phyloP scores from a whole-genome alignment of 306 rosid species.

The Lathyrus sativus region DNA sequence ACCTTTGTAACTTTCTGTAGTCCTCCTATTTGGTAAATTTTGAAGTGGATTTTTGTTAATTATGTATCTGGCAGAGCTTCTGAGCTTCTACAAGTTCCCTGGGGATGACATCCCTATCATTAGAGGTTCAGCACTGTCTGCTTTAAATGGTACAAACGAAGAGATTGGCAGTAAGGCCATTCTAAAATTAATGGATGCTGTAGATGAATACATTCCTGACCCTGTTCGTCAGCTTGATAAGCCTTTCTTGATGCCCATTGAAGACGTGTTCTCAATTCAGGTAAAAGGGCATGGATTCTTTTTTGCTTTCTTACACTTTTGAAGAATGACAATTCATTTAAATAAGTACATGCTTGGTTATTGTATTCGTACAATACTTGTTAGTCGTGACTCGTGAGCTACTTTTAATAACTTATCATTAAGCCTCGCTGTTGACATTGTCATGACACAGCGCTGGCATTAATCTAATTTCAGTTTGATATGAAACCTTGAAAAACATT shows the following conservation, averaged over 20 bases:
- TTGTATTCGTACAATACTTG: constrained; percentile 8
- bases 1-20: constrained; percentile 3
- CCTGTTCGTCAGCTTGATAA: constrained; percentile 96
- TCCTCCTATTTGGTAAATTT: constrained; percentile 30
- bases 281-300: constrained; percentile 44
- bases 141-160: constrained; percentile 91
- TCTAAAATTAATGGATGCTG: constrained; percentile 89
- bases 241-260: constrained; percentile 92
- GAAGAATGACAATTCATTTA: constrained; percentile 13
- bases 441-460: background rate
- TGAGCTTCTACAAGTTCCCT: constrained; percentile 95
- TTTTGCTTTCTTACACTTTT: constrained; percentile 10
- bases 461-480: constrained; percentile 2
- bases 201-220: constrained; percentile 91
- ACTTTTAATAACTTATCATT: background rate
- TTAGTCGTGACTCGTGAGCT: background rate
- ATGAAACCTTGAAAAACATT: background rate
- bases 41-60: constrained; percentile 38
- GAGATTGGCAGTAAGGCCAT: constrained; percentile 92
- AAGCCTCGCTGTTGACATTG: background rate
- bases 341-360: constrained; percentile 2
- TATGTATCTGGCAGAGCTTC: constrained; percentile 71
- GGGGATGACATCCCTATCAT: constrained; percentile 96
- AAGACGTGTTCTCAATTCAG: constrained; percentile 94
- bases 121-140: constrained; percentile 91